A percentile compares a stretch with the other conserved stretches of the same genome.
These are phyloP conservation scores for Entomophthora muscae DNA, from an alignment of 371 early-diverging fungal species.

Conservation along the genomic window DNA sequence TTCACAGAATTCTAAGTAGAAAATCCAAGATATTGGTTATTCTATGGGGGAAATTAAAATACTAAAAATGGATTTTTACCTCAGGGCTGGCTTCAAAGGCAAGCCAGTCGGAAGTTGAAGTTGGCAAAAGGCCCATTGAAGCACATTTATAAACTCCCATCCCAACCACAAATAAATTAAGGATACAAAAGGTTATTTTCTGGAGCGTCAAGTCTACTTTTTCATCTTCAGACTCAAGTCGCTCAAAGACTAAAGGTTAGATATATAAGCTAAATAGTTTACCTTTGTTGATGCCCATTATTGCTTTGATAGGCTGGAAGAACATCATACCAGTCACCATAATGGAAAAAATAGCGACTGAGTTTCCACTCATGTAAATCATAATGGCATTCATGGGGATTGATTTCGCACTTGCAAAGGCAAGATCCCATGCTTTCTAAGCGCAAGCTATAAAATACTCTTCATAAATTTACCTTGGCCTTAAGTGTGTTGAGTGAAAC, in stretches of 20 bases:
- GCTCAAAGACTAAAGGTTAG: conserved; percentile 27
- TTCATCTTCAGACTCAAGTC: conserved; percentile 30
- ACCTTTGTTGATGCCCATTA: conserved; percentile 51
- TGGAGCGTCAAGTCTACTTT: conserved; percentile 41
- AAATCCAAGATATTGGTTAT: not conserved
- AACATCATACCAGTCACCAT: conserved; percentile 92
- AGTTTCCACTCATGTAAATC: conserved; percentile 94
- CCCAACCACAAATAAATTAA: conserved; percentile 56
- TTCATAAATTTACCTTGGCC: not conserved
- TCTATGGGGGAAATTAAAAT: not conserved
- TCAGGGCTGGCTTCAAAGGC: conserved; percentile 53
- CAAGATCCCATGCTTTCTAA: conserved; percentile 93
- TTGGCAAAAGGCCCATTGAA: conserved; percentile 90
- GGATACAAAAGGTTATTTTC: conserved; percentile 56
- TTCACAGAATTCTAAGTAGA: no score
- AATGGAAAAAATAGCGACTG: conserved; percentile 88
- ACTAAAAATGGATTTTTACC: not conserved
- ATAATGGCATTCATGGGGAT: conserved; percentile 95
- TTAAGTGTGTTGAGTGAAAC: not conserved
- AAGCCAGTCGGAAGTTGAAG: conserved; percentile 86
- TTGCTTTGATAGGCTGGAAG: conserved; percentile 62
- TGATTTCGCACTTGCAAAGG: conserved; percentile 74
- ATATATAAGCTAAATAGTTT: conserved; percentile 10
- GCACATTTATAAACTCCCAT: conserved; percentile 82
- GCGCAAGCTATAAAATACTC: not conserved